A percentile compares a stretch with the other conserved stretches of the same genome.
Conservation (phyloP, 2,329 filamentous ascomycete species). For the Trichophyton simii region DNA sequence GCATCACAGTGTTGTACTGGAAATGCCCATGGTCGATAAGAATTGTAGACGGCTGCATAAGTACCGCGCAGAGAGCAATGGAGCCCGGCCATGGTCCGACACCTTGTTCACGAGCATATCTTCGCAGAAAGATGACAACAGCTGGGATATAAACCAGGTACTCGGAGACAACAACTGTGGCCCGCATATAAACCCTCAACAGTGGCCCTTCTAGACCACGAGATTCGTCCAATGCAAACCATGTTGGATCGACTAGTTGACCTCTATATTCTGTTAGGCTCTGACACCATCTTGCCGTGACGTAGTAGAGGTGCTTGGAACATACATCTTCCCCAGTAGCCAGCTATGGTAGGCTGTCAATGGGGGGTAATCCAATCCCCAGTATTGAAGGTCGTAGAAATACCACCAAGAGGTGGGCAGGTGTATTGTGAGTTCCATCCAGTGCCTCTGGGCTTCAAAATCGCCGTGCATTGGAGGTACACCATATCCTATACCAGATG, state of each 20-base stretch:
- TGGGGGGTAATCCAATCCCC: conserved; percentile 95
- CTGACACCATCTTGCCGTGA: no score
- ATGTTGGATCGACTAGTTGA: conserved; percentile 60
- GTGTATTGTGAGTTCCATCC: conserved; percentile 93
- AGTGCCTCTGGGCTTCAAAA: conserved; percentile 94
- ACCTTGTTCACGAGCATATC: conserved; percentile 62
- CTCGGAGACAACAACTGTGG: conserved; percentile 79
- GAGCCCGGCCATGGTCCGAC: conserved; percentile 72
- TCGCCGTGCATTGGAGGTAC: conserved; percentile 88
- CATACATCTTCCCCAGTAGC: conserved; percentile 70
- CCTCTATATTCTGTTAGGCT: conserved; percentile 41
- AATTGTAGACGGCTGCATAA: conserved; percentile 84
- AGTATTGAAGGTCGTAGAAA: conserved; percentile 91
- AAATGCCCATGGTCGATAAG: conserved; percentile 93
- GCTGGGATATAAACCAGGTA: conserved; percentile 83
- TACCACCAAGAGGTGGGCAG: conserved; percentile 93
- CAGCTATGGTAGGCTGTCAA: conserved; percentile 97
- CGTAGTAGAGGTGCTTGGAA: conserved; percentile 3
- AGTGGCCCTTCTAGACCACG: conserved; percentile 65
- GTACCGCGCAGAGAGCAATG: conserved; percentile 73
- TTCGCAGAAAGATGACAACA: conserved; percentile 68
- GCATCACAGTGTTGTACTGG: conserved; percentile 98
- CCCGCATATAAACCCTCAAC: conserved; percentile 92
- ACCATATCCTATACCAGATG: conserved; percentile 48
- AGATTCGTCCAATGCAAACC: conserved; percentile 78